A percentile compares a stretch with the other conserved stretches of the same genome.
These are phyloP conservation scores for Dactylellina leptospora DNA, from an alignment of 2,329 filamentous ascomycete species.

Conservation along the genomic window DNA sequence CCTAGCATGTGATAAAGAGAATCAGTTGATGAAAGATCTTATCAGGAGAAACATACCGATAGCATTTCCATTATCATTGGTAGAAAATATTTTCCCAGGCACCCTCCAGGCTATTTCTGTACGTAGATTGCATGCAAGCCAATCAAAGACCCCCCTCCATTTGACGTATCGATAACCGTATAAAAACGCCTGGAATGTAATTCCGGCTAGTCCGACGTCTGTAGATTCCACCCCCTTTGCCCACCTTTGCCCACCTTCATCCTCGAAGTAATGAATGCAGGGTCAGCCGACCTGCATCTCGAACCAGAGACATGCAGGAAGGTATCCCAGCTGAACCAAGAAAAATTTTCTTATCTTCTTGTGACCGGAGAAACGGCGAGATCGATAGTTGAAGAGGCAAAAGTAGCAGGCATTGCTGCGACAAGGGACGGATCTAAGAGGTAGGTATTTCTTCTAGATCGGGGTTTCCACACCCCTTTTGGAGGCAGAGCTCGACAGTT, in stretches of 20 bases:
- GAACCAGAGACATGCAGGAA: background rate
- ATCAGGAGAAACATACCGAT: no score
- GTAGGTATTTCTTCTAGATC: no score
- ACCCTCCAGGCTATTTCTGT: background rate
- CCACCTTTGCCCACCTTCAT: background rate
- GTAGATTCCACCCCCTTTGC: background rate
- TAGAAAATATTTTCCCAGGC: background rate
- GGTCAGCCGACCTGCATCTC: constrained; percentile 7
- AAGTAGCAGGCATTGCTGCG: background rate
- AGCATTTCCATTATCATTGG: no score
- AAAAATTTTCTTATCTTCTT: no score
- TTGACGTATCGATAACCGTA: constrained; percentile 1
- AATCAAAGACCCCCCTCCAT: background rate
- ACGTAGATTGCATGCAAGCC: background rate
- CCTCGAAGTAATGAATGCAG: background rate
- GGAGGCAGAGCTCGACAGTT: no score
- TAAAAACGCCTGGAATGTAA: constrained; percentile 3
- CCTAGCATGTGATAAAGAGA: no score
- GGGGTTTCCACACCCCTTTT: no score
- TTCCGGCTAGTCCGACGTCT: background rate
- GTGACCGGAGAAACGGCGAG: constrained; percentile 10
- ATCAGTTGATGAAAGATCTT: no score
- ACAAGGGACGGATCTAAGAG: background rate
- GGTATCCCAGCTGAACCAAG: constrained; percentile 14
- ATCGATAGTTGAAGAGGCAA: constrained; percentile 5